Evolutionary conservation across 1,139 yeast genomes (phyloP).

Genomic region (Suhomyces terraborum): DNA sequence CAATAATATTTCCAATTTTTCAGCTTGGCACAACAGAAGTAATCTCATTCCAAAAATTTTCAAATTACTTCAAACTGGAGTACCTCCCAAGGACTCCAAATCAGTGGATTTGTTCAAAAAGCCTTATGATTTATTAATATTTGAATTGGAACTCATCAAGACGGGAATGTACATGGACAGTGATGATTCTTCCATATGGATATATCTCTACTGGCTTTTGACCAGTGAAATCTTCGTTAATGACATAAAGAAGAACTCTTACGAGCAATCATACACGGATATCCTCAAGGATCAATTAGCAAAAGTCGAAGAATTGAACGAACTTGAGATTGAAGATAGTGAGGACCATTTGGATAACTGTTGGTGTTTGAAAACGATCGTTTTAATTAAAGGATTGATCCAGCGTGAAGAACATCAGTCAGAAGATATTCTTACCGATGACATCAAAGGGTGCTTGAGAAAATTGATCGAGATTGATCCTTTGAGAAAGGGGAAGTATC

Average conservation of each 20-base stretch:
- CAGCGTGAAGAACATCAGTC: constrained; percentile 18
- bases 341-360: constrained; percentile 54
- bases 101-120: constrained; percentile 22
- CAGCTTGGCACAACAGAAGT: constrained; percentile 94
- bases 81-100: constrained; percentile 15
- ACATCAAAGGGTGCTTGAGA: constrained; percentile 33
- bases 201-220: constrained; percentile 81
- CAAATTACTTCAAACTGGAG: constrained; percentile 16
- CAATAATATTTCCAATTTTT: constrained; percentile 83
- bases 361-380: constrained; percentile 66
- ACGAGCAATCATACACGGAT: constrained; percentile 22
- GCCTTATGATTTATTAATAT: constrained; percentile 41
- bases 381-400: constrained; percentile 44
- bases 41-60: constrained; percentile 62
- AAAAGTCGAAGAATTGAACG: constrained; percentile 56
- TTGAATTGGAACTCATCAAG: constrained; percentile 69
- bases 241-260: constrained; percentile 21
- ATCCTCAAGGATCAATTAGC: constrained; percentile 42
- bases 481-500: constrained; percentile 62
- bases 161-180: constrained; percentile 93
- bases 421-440: constrained; percentile 22
- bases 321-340: constrained; percentile 59
- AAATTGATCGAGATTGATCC: constrained; percentile 66
- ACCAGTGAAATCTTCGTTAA: constrained; percentile 51
- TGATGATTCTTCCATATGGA: constrained; percentile 92